These are phyloP conservation scores for Scleroderma citrinum DNA, from an alignment of 768 basidiomycete species.

Conservation along the genomic window DNA sequence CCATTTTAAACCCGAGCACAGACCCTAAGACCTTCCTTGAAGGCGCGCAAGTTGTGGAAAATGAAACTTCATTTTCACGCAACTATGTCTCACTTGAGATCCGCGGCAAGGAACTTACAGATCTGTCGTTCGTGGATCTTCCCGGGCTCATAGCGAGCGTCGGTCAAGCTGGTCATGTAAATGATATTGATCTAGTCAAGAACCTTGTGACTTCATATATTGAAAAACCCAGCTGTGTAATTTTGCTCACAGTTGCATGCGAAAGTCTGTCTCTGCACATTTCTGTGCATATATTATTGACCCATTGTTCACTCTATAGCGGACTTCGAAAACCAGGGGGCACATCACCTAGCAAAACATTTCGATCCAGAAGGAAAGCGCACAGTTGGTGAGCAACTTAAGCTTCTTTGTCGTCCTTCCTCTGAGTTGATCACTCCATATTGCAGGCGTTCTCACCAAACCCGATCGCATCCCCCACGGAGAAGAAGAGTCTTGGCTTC, in stretches of 20 bases:
- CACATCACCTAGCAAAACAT: conserved; percentile 40
- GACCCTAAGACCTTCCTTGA: conserved; percentile 17
- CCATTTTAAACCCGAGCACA: conserved; percentile 43
- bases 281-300: not conserved
- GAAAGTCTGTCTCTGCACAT: conserved; percentile 35
- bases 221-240: conserved; percentile 41
- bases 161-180: conserved; percentile 42
- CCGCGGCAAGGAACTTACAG: conserved; percentile 33
- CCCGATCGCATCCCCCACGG: conserved; percentile 42
- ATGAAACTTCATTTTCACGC: conserved; percentile 28
- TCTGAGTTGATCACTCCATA: not conserved
- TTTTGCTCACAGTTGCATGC: conserved; percentile 48
- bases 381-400: conserved; percentile 41
- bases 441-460: conserved; percentile 50
- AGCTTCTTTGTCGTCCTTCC: not conserved
- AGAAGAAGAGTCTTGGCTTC: conserved; percentile 37
- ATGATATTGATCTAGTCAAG: conserved; percentile 40
- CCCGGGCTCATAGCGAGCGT: conserved; percentile 38
- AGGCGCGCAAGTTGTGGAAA: conserved; percentile 6
- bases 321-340: conserved; percentile 56
- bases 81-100: conserved; percentile 39
- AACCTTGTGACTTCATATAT: conserved; percentile 46
- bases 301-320: conserved; percentile 26
- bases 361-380: conserved; percentile 42
- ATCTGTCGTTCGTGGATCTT: conserved; percentile 36